Conservation (phyloP, 352 stramenopile genomes). For the Globisporangium nagaii region DNA sequence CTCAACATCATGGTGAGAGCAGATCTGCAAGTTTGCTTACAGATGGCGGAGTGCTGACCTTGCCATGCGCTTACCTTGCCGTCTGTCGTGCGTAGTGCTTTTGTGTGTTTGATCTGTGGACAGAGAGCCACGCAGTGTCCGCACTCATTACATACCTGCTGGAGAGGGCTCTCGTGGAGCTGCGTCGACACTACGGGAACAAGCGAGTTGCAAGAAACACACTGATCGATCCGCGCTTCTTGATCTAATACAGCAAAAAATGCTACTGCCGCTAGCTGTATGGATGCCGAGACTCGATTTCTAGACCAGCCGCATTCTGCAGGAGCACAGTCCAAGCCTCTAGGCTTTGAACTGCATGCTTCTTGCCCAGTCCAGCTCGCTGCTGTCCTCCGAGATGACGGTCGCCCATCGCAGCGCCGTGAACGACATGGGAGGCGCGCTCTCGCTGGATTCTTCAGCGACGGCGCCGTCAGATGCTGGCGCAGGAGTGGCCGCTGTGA, state of each 20-base stretch:
- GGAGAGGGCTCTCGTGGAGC: conserved; percentile 26
- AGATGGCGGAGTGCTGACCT: no score
- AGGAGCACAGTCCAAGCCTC: neutral
- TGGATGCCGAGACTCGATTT: neutral
- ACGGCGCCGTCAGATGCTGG: neutral
- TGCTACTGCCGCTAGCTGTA: neutral
- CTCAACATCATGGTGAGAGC: conserved; percentile 68
- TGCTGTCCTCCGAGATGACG: conserved; percentile 80
- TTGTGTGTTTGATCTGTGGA: conserved; percentile 58
- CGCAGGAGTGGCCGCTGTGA: conserved; percentile 16
- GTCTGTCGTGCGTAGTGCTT: conserved; percentile 41
- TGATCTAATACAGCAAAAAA: conserved; percentile 39
- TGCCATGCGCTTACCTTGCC: neutral
- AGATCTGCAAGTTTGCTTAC: no score
- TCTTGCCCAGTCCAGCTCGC: conserved; percentile 75
- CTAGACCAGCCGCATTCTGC: conserved; percentile 1
- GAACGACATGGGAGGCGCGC: conserved; percentile 40
- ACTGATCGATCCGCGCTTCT: conserved; percentile 61
- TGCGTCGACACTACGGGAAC: conserved; percentile 33
- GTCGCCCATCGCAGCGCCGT: conserved; percentile 69
- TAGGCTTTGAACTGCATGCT: conserved; percentile 62
- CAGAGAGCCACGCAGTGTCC: conserved; percentile 57
- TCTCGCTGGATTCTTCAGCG: neutral
- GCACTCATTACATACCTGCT: conserved; percentile 59
- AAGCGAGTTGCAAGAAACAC: conserved; percentile 48